Evolutionary conservation across 345 rosid genomes (phyloP).

Genomic region (Gossypium stocksii): DNA sequence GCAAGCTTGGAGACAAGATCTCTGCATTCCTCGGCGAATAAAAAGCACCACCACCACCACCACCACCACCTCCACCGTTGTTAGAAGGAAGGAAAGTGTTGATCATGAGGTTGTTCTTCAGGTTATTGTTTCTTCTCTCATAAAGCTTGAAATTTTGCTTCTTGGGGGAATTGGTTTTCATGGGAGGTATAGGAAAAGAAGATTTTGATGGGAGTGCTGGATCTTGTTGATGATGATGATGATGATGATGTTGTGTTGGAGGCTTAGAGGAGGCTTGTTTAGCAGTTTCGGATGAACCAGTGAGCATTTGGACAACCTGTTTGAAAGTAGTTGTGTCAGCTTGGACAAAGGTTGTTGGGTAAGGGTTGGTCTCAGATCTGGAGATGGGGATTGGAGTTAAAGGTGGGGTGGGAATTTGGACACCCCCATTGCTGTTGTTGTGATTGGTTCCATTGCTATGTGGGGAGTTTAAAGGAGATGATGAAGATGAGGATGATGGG

Average conservation of each 20-base stretch:
- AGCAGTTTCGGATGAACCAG: conserved; percentile 67
- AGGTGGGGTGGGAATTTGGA: conserved; percentile 43
- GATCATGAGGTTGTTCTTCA: conserved; percentile 82
- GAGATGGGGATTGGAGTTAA: conserved; percentile 52
- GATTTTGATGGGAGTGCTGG: conserved; percentile 29
- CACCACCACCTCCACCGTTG: not conserved
- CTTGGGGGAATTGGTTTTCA: conserved; percentile 50
- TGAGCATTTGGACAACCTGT: conserved; percentile 93
- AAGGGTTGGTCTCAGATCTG: conserved; percentile 92
- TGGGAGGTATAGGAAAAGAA: conserved; percentile 61
- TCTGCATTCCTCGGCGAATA: conserved; percentile 70
- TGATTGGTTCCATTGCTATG: conserved; percentile 35
- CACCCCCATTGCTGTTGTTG: conserved; percentile 32
- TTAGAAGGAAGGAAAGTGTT: conserved; percentile 59
- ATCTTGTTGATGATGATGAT: conserved; percentile 14
- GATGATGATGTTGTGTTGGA: conserved; percentile 33
- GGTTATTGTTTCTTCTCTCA: conserved; percentile 77
- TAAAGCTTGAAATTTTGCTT: conserved; percentile 75
- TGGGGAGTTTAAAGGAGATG: conserved; percentile 55
- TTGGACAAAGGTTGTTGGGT: conserved; percentile 93
- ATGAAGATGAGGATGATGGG: not conserved
- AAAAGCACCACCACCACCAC: conserved; percentile 12
- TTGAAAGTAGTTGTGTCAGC: conserved; percentile 84
- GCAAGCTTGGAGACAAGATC: conserved; percentile 87
- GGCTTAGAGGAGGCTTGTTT: conserved; percentile 48